Conservation (phyloP, 2,329 filamentous ascomycete genomes). For the Pseudopyrenochaeta lycopersici region DNA sequence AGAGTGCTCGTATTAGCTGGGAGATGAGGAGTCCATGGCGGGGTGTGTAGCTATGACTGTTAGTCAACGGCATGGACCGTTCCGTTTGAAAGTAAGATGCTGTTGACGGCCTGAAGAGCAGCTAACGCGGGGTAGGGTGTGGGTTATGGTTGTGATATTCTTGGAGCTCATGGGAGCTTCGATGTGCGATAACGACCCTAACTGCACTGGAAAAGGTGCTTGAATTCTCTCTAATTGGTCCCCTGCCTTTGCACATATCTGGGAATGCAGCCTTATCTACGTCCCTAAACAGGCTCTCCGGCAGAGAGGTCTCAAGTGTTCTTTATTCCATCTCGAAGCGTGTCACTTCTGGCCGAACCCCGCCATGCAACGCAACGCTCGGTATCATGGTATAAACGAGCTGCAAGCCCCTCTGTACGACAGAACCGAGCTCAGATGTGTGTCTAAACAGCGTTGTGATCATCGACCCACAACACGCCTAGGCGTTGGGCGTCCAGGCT, state of each 20-base stretch:
- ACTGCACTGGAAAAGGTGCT: too few relatives aligned
- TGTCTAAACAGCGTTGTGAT: not conserved
- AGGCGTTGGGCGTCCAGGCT: constrained; percentile 28
- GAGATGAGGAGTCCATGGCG: constrained; percentile 7
- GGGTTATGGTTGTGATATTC: not conserved
- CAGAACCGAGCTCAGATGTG: constrained; percentile 1
- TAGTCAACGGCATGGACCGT: constrained; percentile 22
- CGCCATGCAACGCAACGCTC: constrained; percentile 2
- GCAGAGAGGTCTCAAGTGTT: too few relatives aligned
- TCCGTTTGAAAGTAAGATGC: constrained; percentile 2
- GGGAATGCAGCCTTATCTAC: too few relatives aligned
- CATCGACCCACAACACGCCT: constrained; percentile 21
- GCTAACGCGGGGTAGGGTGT: constrained; percentile 9
- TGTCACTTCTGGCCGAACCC: not conserved
- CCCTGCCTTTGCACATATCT: too few relatives aligned
- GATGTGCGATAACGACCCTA: not conserved
- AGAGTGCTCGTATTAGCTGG: constrained; percentile 6
- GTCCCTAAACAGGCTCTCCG: too few relatives aligned
- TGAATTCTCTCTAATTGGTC: too few relatives aligned
- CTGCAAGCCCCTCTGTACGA: constrained; percentile 1
- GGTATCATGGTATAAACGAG: not conserved
- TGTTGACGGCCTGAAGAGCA: not conserved
- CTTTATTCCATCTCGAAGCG: too few relatives aligned
- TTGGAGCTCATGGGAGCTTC: not conserved
- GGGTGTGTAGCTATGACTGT: constrained; percentile 9